Percentiles rank a stretch among this genome's conserved stretches.
These are phyloP conservation scores for Podospora pseudocomata DNA, from an alignment of 495 filamentous ascomycete genomes.

Conservation along the genomic window DNA sequence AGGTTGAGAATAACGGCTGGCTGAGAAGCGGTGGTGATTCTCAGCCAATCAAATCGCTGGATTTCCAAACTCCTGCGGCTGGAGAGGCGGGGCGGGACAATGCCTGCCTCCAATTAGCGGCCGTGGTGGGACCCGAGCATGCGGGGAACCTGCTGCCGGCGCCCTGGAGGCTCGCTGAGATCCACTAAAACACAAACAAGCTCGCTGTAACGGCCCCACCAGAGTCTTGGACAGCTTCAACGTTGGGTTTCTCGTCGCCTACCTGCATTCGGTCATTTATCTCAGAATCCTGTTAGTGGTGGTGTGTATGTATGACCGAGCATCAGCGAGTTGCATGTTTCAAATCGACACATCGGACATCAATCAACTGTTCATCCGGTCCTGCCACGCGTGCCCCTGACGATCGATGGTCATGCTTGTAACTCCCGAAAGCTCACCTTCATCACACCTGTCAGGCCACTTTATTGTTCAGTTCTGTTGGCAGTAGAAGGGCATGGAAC, in stretches of 20 bases:
- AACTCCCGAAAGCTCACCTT: no score
- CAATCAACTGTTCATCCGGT: neutral
- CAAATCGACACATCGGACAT: constrained; percentile 7
- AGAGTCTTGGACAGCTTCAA: neutral
- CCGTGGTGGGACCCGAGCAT: neutral
- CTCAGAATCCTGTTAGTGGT: neutral
- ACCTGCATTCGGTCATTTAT: neutral
- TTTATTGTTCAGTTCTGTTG: neutral
- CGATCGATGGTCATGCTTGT: neutral
- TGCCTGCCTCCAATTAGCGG: neutral
- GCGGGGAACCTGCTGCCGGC: neutral
- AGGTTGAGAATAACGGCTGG: neutral
- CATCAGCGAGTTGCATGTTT: neutral
- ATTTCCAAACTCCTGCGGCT: neutral
- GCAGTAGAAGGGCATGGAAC: neutral
- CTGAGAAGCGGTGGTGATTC: neutral
- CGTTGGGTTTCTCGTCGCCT: neutral
- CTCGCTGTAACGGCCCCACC: neutral
- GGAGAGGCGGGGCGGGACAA: neutral
- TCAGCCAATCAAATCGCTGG: neutral
- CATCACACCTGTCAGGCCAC: neutral
- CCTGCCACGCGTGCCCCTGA: neutral
- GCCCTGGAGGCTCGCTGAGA: neutral
- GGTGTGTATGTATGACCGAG: neutral
- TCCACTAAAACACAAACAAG: neutral